phyloP scores from a whole-genome alignment of 1,139 yeast species.

The Trichomonascaceae sp. region DNA sequence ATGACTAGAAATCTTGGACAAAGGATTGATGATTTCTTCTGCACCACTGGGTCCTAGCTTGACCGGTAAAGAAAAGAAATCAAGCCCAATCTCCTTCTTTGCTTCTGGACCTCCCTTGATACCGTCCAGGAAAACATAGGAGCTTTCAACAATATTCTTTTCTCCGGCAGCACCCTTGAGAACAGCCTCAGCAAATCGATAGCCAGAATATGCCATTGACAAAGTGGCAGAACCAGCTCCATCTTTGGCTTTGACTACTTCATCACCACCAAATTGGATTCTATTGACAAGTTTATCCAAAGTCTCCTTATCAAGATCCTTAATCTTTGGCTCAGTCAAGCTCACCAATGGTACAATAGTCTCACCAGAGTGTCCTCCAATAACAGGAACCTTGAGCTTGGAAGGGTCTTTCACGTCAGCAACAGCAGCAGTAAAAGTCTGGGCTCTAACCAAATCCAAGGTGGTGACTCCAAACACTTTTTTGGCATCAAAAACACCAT shows the following conservation, averaged over 20 bases:
- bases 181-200: conserved; percentile 53
- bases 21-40: conserved; percentile 57
- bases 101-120: conserved; percentile 58
- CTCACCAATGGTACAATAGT: conserved; percentile 83
- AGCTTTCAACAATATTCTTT: conserved; percentile 47
- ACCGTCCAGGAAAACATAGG: conserved; percentile 40
- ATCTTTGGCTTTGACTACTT: conserved; percentile 90
- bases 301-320: conserved; percentile 42
- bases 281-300: conserved; percentile 72
- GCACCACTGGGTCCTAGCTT: conserved; percentile 88
- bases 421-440: conserved; percentile 63
- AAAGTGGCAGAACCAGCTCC: conserved; percentile 94
- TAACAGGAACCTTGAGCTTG: conserved; percentile 67
- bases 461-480: conserved; percentile 90
- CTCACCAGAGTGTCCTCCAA: conserved; percentile 96
- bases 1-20: conserved; percentile 77
- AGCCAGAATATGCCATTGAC: conserved; percentile 97
- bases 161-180: conserved; percentile 44
- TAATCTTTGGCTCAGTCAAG: conserved; percentile 37
- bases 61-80: conserved; percentile 90
- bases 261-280: conserved; percentile 96
- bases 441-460: conserved; percentile 83
- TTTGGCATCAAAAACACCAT: conserved; percentile 70
- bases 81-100: conserved; percentile 69
- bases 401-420: conserved; percentile 43